These are phyloP conservation scores for Blastocrithidia nonstop DNA, from an alignment of 208 protist species.

Conservation along the genomic window DNA sequence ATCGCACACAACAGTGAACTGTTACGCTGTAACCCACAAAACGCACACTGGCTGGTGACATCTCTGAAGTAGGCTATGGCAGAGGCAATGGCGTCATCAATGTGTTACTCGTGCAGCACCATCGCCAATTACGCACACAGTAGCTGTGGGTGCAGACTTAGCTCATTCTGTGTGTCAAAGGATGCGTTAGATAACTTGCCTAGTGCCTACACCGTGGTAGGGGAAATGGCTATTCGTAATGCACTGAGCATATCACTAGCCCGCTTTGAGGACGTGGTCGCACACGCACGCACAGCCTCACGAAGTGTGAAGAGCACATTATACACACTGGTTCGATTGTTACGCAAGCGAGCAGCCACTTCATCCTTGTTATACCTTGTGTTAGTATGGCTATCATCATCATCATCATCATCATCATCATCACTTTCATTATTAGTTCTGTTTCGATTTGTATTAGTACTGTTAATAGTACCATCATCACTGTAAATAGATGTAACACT, in stretches of 20 bases:
- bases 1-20: conserved; percentile 53
- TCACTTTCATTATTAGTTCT: not conserved
- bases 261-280: conserved; percentile 49
- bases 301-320: conserved; percentile 78
- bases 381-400: not conserved
- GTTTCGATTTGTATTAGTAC: not conserved
- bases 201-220: conserved; percentile 68
- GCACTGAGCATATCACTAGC: conserved; percentile 75
- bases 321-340: conserved; percentile 65
- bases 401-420: conserved; percentile 1
- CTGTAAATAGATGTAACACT: not conserved
- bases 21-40: conserved; percentile 50
- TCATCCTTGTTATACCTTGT: conserved; percentile 38
- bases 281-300: conserved; percentile 77
- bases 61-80: conserved; percentile 65
- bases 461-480: no score
- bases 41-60: conserved; percentile 47
- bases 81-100: conserved; percentile 67
- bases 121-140: conserved; percentile 84
- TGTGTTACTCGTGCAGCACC: conserved; percentile 76
- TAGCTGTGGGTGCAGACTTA: conserved; percentile 62
- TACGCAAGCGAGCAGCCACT: conserved; percentile 46
- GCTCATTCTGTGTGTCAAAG: conserved; percentile 25
- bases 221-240: conserved; percentile 55
- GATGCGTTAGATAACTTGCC: conserved; percentile 64